Base-by-base conservation (phyloP, 139 green algal genomes). In the Chlamydomonas applanata region DNA sequence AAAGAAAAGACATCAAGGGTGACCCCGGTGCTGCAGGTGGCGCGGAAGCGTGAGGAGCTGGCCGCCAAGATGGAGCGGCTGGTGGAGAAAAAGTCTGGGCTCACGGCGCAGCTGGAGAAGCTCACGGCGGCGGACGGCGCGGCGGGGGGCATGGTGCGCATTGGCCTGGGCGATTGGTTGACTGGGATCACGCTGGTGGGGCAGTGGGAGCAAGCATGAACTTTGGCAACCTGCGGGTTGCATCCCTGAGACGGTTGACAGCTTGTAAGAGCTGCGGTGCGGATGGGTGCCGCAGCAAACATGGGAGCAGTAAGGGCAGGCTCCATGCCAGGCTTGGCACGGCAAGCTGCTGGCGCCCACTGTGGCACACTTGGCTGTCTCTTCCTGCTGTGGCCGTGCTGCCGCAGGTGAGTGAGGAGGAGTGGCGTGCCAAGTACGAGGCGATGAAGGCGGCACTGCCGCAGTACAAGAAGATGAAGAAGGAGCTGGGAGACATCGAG, bases 381-480 rank as follows among this genome's bases (percentile, higher is more conserved):
- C 46, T 56, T 56, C 46, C 17, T 17, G n/a, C n/a, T n/a, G n/a
- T n/a, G n/a, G n/a, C n/a, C n/a, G n/a, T n/a, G n/a, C n/a, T n/a
- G 40, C 40, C 34, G n/a, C 29, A 69, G 34, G 75, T 86, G 36
- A 79, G 72, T 52, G 80, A 89, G 30, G 79, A 81, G 66, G 81
- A 87, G 54, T 89, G 85, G 85, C 30, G 73, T 20, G 52, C 63
- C 40, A 87, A 87, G 81, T 89, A 89, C 32, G 85, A 89, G 79
- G 65, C 74, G 49, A 81, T 89, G 54, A 89, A 87, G 76, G 72
- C 24, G 29, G 67, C 79, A 52, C 79, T 89, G 46, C 81, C 81
- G 1, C 34, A 71, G 35, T 89, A 86, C 79, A 89, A 89, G 76
- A 84, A 81, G 65, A 87, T 87, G 81, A 89, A 89, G 61, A 86